Conservation (phyloP, 2,329 filamentous ascomycete genomes). For the Gnomoniopsis smithogilvyi region DNA sequence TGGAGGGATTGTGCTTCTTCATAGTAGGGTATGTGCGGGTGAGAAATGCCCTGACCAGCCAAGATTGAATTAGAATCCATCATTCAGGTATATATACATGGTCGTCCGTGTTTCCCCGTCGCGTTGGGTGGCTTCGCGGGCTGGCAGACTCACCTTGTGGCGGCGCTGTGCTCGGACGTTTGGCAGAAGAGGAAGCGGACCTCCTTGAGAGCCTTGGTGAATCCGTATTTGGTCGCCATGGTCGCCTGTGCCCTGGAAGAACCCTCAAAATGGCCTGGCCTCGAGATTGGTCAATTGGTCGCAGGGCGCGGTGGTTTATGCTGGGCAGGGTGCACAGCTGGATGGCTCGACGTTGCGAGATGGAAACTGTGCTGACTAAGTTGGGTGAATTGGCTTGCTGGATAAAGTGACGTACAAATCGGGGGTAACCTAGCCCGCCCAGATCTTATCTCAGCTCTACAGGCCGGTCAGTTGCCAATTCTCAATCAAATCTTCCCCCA, state of each 20-base stretch:
- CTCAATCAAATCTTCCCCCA: slow-evolving; percentile 2
- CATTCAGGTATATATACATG: too few relatives aligned
- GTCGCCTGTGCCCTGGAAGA: slow-evolving; percentile 26
- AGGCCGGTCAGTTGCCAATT: background rate
- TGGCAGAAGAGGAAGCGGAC: slow-evolving; percentile 97
- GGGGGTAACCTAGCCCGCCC: too few relatives aligned
- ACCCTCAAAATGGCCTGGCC: background rate
- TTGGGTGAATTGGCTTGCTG: too few relatives aligned
- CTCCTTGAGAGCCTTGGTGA: slow-evolving; percentile 86
- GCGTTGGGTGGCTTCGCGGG: background rate
- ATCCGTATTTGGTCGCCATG: slow-evolving; percentile 94
- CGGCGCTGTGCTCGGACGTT: slow-evolving; percentile 84
- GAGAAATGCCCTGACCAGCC: slow-evolving; percentile 70
- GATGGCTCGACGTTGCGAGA: background rate
- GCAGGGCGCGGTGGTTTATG: slow-evolving; percentile 14
- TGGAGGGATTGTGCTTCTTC: slow-evolving; percentile 98
- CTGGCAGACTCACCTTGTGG: slow-evolving; percentile 65
- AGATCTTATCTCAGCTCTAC: too few relatives aligned
- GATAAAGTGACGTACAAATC: too few relatives aligned
- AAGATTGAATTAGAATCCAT: background rate
- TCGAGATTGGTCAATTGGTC: slow-evolving; percentile 22
- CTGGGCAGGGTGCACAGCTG: background rate
- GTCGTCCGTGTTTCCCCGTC: too few relatives aligned
- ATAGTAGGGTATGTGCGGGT: slow-evolving; percentile 91
- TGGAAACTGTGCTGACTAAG: background rate